Percentiles rank a stretch among this genome's conserved stretches.
Evolutionary conservation across 2,329 filamentous ascomycete species (phyloP).

Genomic region (Neoarthrinium moseri): DNA sequence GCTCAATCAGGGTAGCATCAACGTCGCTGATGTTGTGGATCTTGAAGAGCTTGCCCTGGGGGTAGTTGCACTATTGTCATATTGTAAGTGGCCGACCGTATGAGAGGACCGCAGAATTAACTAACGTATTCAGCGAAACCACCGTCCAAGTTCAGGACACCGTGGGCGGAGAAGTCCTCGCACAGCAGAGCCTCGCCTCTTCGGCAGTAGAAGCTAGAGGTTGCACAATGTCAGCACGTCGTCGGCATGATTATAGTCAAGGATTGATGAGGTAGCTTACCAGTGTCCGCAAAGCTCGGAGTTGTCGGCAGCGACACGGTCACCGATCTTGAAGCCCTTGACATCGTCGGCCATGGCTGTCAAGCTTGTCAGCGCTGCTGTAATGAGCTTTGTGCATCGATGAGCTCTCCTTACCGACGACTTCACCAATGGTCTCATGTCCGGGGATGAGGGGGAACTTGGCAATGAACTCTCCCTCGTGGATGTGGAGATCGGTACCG

Average conservation of each 20-base stretch:
- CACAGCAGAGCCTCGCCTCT: constrained; percentile 67
- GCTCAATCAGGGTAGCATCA: constrained; percentile 70
- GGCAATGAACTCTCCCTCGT: constrained; percentile 66
- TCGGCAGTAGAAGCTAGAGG: constrained; percentile 68
- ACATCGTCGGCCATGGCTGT: constrained; percentile 45
- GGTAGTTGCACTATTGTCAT: constrained; percentile 38
- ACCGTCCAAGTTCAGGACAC: constrained; percentile 62
- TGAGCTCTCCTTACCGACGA: constrained; percentile 42
- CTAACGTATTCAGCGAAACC: constrained; percentile 68
- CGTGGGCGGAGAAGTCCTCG: constrained; percentile 67
- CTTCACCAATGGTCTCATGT: constrained; percentile 66
- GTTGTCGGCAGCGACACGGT: constrained; percentile 64
- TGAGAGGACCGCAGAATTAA: neutral
- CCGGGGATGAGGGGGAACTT: constrained; percentile 67
- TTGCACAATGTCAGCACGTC: too few relatives aligned
- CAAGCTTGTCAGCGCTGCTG: constrained; percentile 9
- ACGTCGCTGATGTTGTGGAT: constrained; percentile 64
- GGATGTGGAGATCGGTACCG: constrained; percentile 52
- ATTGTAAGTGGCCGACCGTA: neutral
- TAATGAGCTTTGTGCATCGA: neutral
- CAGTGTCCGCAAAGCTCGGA: constrained; percentile 69
- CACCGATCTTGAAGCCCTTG: constrained; percentile 58
- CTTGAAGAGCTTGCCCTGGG: constrained; percentile 58
- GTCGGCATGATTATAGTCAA: neutral
- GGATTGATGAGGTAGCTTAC: constrained; percentile 13